Evolutionary conservation across 768 basidiomycete species (phyloP).

Genomic region (Pisolithus albus): DNA sequence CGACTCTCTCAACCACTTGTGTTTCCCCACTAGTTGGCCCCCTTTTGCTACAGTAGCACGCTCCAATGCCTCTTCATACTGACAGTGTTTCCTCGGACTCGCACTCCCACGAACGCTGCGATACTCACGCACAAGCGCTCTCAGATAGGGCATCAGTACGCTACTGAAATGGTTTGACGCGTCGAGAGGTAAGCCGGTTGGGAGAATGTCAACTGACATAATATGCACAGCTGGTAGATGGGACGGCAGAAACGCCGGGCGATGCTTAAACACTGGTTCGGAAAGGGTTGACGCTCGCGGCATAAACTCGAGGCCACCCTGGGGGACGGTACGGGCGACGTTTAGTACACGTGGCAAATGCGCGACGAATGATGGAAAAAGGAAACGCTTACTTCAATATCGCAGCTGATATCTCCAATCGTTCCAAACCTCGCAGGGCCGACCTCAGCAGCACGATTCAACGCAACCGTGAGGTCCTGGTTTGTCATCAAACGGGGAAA

Average conservation of each 20-base stretch:
- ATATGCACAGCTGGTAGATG: slow-evolving; percentile 59
- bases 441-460: slow-evolving; percentile 41
- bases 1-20: slow-evolving; percentile 51
- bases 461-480: slow-evolving; percentile 46
- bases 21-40: slow-evolving; percentile 48
- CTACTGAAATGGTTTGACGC: slow-evolving; percentile 72
- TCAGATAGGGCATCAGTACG: slow-evolving; percentile 62
- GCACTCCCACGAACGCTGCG: slow-evolving; percentile 13
- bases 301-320: slow-evolving; percentile 86
- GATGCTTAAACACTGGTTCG: slow-evolving; percentile 58
- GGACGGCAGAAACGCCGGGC: slow-evolving; percentile 34
- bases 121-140: slow-evolving; percentile 43
- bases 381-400: slow-evolving; percentile 53
- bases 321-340: neutral
- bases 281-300: slow-evolving; percentile 71
- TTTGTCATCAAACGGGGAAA: slow-evolving; percentile 79
- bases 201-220: slow-evolving; percentile 90
- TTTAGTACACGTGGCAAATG: too few species aligned
- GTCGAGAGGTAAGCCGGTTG: slow-evolving; percentile 75
- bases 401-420: slow-evolving; percentile 87
- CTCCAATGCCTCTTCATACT: slow-evolving; percentile 41
- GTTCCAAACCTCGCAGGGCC: slow-evolving; percentile 56
- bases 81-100: slow-evolving; percentile 14
- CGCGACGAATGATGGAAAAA: neutral
- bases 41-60: slow-evolving; percentile 62